phyloP scores from a whole-genome alignment of 78 protist species.

The Diacronema lutheri region DNA sequence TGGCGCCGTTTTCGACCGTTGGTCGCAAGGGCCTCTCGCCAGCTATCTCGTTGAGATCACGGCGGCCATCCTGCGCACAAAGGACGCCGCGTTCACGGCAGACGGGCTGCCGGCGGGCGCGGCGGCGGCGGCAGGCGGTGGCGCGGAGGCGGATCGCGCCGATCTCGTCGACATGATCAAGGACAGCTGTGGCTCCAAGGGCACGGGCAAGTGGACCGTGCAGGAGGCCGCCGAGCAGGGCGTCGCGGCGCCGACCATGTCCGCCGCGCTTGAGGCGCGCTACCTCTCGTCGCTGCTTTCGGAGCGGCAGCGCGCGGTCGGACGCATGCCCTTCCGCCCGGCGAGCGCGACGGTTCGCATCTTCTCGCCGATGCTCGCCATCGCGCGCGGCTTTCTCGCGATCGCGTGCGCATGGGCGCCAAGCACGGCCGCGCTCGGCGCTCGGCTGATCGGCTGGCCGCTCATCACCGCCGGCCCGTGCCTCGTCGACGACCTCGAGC shows the following conservation, averaged over 20 bases:
- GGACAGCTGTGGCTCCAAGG: slow-evolving; percentile 89
- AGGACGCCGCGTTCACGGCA: too few relatives aligned
- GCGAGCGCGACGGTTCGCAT: too few relatives aligned
- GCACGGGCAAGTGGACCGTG: slow-evolving; percentile 85
- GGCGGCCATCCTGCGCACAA: slow-evolving; percentile 59
- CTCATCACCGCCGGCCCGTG: too few relatives aligned
- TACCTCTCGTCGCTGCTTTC: not conserved
- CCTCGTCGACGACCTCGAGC: too few relatives aligned
- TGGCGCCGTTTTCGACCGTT: slow-evolving; percentile 64
- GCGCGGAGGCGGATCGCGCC: not conserved
- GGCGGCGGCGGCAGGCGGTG: too few relatives aligned
- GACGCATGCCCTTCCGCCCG: too few relatives aligned
- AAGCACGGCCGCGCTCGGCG: slow-evolving; percentile 32
- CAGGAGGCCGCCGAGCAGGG: slow-evolving; percentile 27
- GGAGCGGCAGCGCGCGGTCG: too few relatives aligned
- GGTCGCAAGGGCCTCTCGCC: slow-evolving; percentile 77
- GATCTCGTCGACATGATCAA: slow-evolving; percentile 77
- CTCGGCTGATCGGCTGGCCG: too few relatives aligned
- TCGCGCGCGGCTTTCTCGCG: too few relatives aligned
- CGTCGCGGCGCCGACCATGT: slow-evolving; percentile 31
- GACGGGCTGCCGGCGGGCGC: slow-evolving; percentile 45
- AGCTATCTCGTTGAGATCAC: slow-evolving; percentile 90
- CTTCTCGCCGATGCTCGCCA: too few relatives aligned
- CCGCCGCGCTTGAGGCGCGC: slow-evolving; percentile 30
- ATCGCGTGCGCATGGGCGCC: not conserved